These are phyloP conservation scores for Lasiosphaeria miniovina DNA, from an alignment of 495 filamentous ascomycete species.

Conservation along the genomic window DNA sequence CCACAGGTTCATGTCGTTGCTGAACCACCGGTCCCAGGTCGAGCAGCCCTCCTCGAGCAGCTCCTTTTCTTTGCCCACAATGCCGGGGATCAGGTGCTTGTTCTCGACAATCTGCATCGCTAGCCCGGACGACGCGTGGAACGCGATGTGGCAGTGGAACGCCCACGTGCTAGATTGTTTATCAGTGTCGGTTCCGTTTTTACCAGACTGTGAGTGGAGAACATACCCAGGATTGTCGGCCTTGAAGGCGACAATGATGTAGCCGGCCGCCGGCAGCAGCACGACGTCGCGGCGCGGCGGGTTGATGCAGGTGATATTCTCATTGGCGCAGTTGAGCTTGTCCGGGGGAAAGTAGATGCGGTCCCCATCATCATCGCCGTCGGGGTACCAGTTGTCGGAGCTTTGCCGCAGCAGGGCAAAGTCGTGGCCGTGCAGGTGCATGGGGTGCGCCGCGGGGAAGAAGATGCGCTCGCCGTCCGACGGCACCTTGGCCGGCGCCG, in stretches of 20 bases:
- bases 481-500: constrained; percentile 6
- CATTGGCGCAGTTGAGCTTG: constrained; percentile 6
- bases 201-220: neutral
- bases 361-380: constrained; percentile 1
- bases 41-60: constrained; percentile 29
- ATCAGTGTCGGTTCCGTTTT: neutral
- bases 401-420: constrained; percentile 48
- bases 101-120: constrained; percentile 44
- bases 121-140: constrained; percentile 44
- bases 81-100: constrained; percentile 25
- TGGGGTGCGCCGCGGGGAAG: constrained; percentile 36
- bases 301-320: constrained; percentile 26
- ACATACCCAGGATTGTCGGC: constrained; percentile 35
- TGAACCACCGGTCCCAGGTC: constrained; percentile 32
- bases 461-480: neutral
- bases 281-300: constrained; percentile 28
- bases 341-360: neutral
- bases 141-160: constrained; percentile 43
- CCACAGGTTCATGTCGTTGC: constrained; percentile 11
- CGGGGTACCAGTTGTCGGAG: constrained; percentile 13
- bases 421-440: constrained; percentile 57
- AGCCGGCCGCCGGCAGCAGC: constrained; percentile 31
- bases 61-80: constrained; percentile 19
- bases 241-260: constrained; percentile 38
- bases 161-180: constrained; percentile 33